Evolutionary conservation across 305 asterid species (phyloP), one percentile per base, ranked within the genome.

Genomic region (Withania somnifera): DNA sequence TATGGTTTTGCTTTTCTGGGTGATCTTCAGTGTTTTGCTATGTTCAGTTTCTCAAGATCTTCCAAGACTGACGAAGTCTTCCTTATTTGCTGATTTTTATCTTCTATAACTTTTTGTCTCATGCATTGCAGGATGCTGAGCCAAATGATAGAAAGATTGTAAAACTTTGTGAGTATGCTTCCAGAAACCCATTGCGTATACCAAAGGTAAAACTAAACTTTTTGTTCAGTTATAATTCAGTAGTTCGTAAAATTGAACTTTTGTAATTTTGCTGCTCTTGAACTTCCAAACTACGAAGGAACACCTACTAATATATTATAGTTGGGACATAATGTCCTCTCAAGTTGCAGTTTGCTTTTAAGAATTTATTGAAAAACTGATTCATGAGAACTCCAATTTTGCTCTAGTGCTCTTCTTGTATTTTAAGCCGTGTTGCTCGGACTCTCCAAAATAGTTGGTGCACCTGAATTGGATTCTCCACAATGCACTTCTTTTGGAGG

Each of bases 151-250:
- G 92, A 56, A 89, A 87, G 82, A 89, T 89, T 45, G 87, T 81
- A 52, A 89, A 87, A 83, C 92, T 89, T 80, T 87, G 92, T 58
- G 90, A 89, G 24, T 89, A 89, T 80, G 90, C 86, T 52, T 87
- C 85, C n/a, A 89, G 56, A 78, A 89, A 89, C 77, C 92, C 90
- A 76, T 80, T 89, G 56, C 86, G 92, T 24, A 85, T 89, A 64
- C 92, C 92, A 17, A 89, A 89, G 90, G 92, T 82, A 79, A 60
- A 86, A 20, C 40, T 8, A 26, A 24, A 8, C 10, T 26, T 26
- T 73, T 57, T 40, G 4, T n/a, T 36, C 28, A 63, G 45, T 63
- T 36, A 67, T 67, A 36, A 36, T 36, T 66, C 52, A 36, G 30
- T 34, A 66, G 15, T 32, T 36, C 76, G 34, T 32, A 40, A 36